Conservation (phyloP, 805 yeast species). For the Millerozyma miso region DNA sequence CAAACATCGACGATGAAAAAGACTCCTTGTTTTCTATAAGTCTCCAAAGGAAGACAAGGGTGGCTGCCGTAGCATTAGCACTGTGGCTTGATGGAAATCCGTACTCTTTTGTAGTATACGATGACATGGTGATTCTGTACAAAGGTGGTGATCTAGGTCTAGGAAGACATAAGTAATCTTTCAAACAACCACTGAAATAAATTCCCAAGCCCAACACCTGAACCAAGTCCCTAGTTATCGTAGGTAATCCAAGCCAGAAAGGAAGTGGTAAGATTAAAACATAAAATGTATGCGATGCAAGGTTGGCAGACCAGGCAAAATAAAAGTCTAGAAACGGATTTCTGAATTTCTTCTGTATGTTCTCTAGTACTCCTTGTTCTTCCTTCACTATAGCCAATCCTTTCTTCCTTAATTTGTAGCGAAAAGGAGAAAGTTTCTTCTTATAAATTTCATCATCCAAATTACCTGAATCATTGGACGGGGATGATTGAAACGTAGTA, state of each 20-base stretch:
- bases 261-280: conserved; percentile 84
- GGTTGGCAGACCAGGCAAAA: conserved; percentile 81
- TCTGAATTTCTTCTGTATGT: conserved; percentile 52
- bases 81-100: conserved; percentile 94
- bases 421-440: conserved; percentile 47
- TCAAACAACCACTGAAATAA: conserved; percentile 65
- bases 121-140: conserved; percentile 82
- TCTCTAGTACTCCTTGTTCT: conserved; percentile 61
- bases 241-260: conserved; percentile 69
- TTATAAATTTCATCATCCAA: conserved; percentile 63
- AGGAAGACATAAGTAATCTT: conserved; percentile 86
- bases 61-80: conserved; percentile 89
- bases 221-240: conserved; percentile 56
- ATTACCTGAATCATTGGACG: conserved; percentile 65
- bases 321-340: conserved; percentile 57
- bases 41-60: conserved; percentile 39
- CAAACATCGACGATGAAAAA: conserved; percentile 8
- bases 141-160: conserved; percentile 91
- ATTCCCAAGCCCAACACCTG: conserved; percentile 66
- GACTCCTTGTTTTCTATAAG: conserved; percentile 6
- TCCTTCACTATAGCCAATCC: conserved; percentile 54
- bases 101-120: conserved; percentile 88
- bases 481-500: background rate
- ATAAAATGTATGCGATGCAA: conserved; percentile 93
- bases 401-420: conserved; percentile 51